Conservation (phyloP, 805 yeast species). For the Ascoidea rubescens region DNA sequence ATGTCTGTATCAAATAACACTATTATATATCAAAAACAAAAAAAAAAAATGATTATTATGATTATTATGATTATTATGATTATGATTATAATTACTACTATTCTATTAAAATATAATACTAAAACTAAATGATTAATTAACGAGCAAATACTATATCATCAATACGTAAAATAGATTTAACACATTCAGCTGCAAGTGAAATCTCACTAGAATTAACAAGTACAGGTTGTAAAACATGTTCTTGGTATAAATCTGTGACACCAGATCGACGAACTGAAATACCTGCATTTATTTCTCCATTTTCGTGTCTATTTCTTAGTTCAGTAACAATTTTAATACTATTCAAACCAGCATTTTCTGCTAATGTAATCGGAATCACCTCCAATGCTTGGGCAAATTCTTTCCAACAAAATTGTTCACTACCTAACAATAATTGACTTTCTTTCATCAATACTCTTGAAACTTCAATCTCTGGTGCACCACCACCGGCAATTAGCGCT, state of each 20-base stretch:
- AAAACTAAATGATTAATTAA: slow-evolving; percentile 17
- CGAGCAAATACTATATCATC: slow-evolving; percentile 94
- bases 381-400: slow-evolving; percentile 89
- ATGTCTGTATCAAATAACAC: background rate
- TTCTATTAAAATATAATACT: no score
- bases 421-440: slow-evolving; percentile 61
- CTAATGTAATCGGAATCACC: slow-evolving; percentile 85
- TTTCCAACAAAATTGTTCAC: slow-evolving; percentile 80
- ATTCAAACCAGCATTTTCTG: slow-evolving; percentile 90
- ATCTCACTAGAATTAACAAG: slow-evolving; percentile 90
- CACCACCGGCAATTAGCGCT: slow-evolving; percentile 95
- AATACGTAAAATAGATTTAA: slow-evolving; percentile 87
- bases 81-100: background rate
- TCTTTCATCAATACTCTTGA: slow-evolving; percentile 63
- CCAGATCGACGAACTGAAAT: slow-evolving; percentile 90
- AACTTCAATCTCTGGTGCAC: slow-evolving; percentile 92
- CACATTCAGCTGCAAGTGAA: slow-evolving; percentile 90
- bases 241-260: slow-evolving; percentile 80
- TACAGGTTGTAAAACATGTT: slow-evolving; percentile 93
- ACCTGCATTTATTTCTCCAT: slow-evolving; percentile 89
- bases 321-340: slow-evolving; percentile 88
- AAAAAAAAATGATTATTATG: no score
- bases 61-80: no score
- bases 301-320: slow-evolving; percentile 78
- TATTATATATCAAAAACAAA: background rate